Evolutionary conservation across 371 early-diverging fungal species (phyloP).

Genomic region (Mucor velutinosus): DNA sequence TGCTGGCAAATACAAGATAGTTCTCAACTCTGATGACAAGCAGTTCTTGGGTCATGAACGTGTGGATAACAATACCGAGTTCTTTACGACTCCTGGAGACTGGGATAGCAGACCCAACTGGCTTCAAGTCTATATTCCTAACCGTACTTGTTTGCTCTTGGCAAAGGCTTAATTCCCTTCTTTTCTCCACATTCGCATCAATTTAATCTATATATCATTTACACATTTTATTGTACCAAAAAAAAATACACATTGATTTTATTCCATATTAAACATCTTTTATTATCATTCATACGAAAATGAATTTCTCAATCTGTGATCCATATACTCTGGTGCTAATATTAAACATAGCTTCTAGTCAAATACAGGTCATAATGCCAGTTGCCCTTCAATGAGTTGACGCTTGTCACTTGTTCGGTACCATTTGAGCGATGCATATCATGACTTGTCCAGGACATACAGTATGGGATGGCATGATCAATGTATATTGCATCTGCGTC

Average conservation of each 20-base stretch:
- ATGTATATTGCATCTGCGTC: no score
- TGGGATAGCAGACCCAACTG: conserved; percentile 78
- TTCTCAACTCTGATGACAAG: conserved; percentile 76
- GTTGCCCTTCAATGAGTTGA: no score
- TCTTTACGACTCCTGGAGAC: conserved; percentile 65
- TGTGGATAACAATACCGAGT: conserved; percentile 61
- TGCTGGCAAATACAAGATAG: conserved; percentile 75
- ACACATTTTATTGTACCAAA: neutral
- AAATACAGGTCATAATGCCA: no score
- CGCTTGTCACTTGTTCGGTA: no score
- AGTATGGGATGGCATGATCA: no score
- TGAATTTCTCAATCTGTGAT: no score
- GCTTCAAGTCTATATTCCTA: conserved; percentile 60
- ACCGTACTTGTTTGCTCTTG: conserved; percentile 29
- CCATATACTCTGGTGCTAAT: no score
- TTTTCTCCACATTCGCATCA: neutral
- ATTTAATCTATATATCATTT: neutral
- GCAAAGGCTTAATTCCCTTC: conserved; percentile 12
- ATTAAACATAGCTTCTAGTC: no score
- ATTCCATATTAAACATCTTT: no score
- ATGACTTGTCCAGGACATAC: no score
- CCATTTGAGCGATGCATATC: no score
- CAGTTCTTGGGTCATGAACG: conserved; percentile 83
- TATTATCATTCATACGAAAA: no score
- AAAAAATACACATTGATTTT: neutral